Percentiles rank a stretch among this genome's conserved stretches.
phyloP scores from a whole-genome alignment of 129 eudicot genomes.

The Arctium minus region DNA sequence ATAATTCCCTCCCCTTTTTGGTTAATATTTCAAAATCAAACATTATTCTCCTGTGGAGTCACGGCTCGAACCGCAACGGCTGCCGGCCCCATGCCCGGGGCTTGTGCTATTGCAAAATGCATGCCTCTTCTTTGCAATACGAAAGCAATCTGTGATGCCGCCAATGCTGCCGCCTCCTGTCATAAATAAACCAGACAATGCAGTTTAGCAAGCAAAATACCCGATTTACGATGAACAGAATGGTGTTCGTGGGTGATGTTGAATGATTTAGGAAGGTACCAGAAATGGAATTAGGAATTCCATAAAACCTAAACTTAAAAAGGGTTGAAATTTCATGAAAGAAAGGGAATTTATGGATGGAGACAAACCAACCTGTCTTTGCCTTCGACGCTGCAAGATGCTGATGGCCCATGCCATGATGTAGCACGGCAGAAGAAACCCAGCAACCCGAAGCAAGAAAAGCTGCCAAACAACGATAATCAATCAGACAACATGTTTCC shows the following conservation, averaged over 20 bases:
- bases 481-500: neutral
- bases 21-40: conserved; percentile 7
- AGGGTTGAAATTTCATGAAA: too few species aligned
- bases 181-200: neutral
- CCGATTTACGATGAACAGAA: neutral
- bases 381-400: conserved; percentile 89
- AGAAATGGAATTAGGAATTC: too few species aligned
- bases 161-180: conserved; percentile 82
- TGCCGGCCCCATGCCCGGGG: conserved; percentile 16
- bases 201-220: neutral
- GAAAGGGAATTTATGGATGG: neutral
- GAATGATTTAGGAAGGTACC: too few species aligned
- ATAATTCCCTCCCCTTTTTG: conserved; percentile 19
- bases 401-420: conserved; percentile 91
- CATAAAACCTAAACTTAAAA: too few species aligned
- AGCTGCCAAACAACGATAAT: conserved; percentile 44
- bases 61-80: conserved; percentile 23
- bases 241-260: neutral
- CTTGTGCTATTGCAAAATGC: conserved; percentile 38
- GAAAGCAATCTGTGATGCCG: conserved; percentile 65
- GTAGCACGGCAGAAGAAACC: conserved; percentile 93
- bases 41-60: conserved; percentile 44
- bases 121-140: conserved; percentile 54
- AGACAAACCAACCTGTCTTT: conserved; percentile 58
- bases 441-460: conserved; percentile 78